phyloP scores from a whole-genome alignment of 441 rosid species.

The Biscutella laevigata region DNA sequence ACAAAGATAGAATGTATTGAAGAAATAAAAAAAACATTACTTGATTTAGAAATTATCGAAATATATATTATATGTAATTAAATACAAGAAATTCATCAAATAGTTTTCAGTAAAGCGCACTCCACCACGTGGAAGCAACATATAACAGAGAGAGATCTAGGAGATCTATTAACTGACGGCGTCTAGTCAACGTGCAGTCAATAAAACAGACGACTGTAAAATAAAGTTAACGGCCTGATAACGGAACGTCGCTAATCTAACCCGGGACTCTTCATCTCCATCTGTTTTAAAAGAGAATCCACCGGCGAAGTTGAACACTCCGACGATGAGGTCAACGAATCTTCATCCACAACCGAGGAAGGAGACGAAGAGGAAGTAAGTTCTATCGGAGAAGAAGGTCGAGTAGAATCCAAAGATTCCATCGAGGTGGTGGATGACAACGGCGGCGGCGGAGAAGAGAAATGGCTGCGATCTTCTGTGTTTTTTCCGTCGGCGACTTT shows the following conservation, averaged over 20 bases:
- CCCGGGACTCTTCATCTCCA: slow-evolving; percentile 23
- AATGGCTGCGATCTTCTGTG: slow-evolving; percentile 22
- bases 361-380: no score
- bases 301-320: not conserved
- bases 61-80: not conserved
- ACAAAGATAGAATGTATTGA: no score
- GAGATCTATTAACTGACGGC: slow-evolving; percentile 26
- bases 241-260: slow-evolving; percentile 19
- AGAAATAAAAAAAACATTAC: not conserved
- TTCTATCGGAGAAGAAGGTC: slow-evolving; percentile 33
- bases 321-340: slow-evolving; percentile 1
- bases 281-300: slow-evolving; percentile 12
- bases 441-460: slow-evolving; percentile 7
- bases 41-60: not conserved
- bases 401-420: slow-evolving; percentile 17
- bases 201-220: slow-evolving; percentile 20
- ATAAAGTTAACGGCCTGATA: slow-evolving; percentile 26
- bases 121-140: slow-evolving; percentile 17
- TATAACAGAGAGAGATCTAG: no score
- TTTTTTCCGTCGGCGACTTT: slow-evolving; percentile 27
- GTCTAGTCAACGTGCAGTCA: slow-evolving; percentile 22
- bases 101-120: not conserved
- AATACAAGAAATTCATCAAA: not conserved
- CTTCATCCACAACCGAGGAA: not conserved
- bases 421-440: slow-evolving; percentile 24